Evolutionary conservation across 352 stramenopile species (phyloP), one percentile per base, ranked within the genome.

Genomic region (Peronospora belbahrii): DNA sequence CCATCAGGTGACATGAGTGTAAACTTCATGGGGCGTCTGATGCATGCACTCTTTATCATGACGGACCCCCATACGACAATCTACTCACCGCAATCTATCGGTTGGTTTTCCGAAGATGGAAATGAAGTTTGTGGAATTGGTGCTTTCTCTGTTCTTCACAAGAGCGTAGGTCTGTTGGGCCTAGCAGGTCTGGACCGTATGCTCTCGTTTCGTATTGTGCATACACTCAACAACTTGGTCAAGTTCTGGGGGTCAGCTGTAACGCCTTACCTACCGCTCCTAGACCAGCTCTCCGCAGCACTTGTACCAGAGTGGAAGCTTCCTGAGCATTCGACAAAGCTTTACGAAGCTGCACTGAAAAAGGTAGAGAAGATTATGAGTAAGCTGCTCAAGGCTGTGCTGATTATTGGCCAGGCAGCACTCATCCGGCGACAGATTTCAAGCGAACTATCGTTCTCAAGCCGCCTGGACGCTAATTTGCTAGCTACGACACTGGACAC

Each of bases 331-430:
- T 87, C 84, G 6, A 74, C 70, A 11, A 76, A 80, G 10, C 52
- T 97, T 10, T 97, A 97, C 59, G 71, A 88, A 5, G 74, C 74
- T 17, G 86, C 83, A 18, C 48, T 94, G 20, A 97, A 96, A 62
- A 97, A 97, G 43, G 83, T 96, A 3, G 87, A 97, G 62, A 96
- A 96, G 57, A 81, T 96, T 25, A 95, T 96, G 84, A 91, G 88
- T 61, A 93, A 95, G 22, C 47, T 97, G 53, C 67, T 97, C 22
- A 96, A 96, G 45, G 87, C 85, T 15, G 81, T 97, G 47, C 76
- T 95, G 22, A 89, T 94, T 48, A 87, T 98, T 40, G 93, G 93
- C 19, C 93, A 97, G 49, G 84, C 85, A n/a, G 91, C 96, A 48
- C 73, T 98, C 9, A 85, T 98, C 24, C 78, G 91, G 24, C 83